These are phyloP conservation scores for Pochonia chlamydosporia DNA, from an alignment of 2,329 filamentous ascomycete species.

Conservation along the genomic window DNA sequence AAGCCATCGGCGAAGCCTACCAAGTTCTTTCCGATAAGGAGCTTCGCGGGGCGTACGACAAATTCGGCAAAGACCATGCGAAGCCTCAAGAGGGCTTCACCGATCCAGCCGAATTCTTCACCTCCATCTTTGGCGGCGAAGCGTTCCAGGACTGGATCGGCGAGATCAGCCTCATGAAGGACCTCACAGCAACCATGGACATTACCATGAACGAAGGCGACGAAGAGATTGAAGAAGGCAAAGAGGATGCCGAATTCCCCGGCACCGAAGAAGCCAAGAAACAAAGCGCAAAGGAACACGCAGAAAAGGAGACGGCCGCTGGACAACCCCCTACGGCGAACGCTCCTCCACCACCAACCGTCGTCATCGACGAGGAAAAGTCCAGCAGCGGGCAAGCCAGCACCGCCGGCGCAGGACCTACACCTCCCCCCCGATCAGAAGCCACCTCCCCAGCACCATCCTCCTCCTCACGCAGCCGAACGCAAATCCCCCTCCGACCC, in stretches of 20 bases:
- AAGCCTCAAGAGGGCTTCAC: constrained; percentile 88
- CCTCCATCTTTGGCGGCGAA: constrained; percentile 95
- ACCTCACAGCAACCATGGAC: constrained; percentile 96
- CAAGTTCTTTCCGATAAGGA: constrained; percentile 83
- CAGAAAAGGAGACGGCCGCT: not conserved
- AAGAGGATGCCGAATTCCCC: constrained; percentile 45
- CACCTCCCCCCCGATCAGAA: constrained; percentile 26
- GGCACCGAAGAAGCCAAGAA: constrained; percentile 51
- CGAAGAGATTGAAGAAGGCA: constrained; percentile 43
- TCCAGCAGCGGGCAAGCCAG: constrained; percentile 11
- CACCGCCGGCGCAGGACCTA: not conserved
- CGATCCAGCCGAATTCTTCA: constrained; percentile 96
- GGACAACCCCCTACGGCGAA: constrained; percentile 20
- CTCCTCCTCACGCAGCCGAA: constrained; percentile 35
- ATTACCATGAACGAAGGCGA: constrained; percentile 82
- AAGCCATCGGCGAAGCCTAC: constrained; percentile 71
- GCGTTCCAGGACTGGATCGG: constrained; percentile 96
- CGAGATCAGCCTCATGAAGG: constrained; percentile 98
- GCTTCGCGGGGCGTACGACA: constrained; percentile 88
- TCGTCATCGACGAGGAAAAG: constrained; percentile 36
- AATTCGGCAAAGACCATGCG: constrained; percentile 91
- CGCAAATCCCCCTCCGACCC: constrained; percentile 67
- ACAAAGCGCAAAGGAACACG: constrained; percentile 43
- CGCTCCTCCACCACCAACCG: constrained; percentile 25
- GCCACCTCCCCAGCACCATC: constrained; percentile 36